Percentiles rank a stretch among this genome's conserved stretches.
These are phyloP conservation scores for Colletotrichum salicis DNA, from an alignment of 2,329 filamentous ascomycete genomes.

Conservation along the genomic window DNA sequence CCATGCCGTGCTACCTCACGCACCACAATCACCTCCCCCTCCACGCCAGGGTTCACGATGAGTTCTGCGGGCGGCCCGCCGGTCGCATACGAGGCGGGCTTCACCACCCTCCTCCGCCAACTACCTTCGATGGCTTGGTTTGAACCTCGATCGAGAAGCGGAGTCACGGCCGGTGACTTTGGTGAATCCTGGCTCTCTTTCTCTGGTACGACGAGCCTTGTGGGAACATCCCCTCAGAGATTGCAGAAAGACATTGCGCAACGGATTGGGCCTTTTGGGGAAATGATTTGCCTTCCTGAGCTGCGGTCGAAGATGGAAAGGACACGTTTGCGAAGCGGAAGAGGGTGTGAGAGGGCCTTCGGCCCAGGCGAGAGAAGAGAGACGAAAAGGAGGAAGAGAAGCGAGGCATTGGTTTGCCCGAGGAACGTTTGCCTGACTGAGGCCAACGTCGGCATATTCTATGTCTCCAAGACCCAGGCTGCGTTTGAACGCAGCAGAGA, in stretches of 20 bases:
- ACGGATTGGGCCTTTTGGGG: neutral
- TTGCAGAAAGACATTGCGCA: neutral
- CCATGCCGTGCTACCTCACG: constrained; percentile 10
- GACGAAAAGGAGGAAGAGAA: neutral
- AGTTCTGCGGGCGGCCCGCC: constrained; percentile 18
- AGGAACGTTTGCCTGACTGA: neutral
- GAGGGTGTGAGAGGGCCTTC: neutral
- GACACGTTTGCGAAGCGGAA: neutral
- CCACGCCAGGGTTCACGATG: constrained; percentile 1
- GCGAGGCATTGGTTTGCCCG: neutral
- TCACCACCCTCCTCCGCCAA: neutral
- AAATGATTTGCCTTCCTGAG: neutral
- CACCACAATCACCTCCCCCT: neutral
- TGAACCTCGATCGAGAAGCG: constrained; percentile 5
- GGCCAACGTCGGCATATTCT: neutral
- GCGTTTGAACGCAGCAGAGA: neutral
- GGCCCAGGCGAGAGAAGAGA: neutral
- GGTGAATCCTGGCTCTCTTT: neutral
- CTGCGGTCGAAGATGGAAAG: neutral
- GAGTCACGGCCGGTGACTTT: neutral
- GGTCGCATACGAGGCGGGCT: constrained; percentile 18
- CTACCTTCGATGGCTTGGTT: neutral
- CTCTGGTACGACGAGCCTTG: neutral
- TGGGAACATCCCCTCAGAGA: neutral
- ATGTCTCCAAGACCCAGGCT: no score